Evolutionary conservation across 2,329 filamentous ascomycete genomes (phyloP), one percentile per base, ranked within the genome.

Genomic region (Diaporthe ilicicola): DNA sequence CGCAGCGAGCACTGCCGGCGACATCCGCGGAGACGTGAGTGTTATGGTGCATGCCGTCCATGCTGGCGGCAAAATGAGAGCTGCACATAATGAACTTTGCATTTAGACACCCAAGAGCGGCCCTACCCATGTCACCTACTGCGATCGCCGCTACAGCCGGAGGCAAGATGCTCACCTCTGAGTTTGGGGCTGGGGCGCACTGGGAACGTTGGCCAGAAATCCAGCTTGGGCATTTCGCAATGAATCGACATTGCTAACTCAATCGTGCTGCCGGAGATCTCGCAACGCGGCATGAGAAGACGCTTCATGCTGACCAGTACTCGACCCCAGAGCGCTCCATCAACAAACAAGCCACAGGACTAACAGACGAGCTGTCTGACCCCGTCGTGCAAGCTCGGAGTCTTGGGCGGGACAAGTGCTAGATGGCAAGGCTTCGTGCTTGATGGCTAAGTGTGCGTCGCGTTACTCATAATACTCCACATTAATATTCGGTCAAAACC

Each of bases 1-100:
- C 55, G 55, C 37, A 59, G 55, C 4, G 55, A 59, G 37, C 55
- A 59, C 44, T 59, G 55, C 24, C 22, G 55, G 13, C 55, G 55
- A 22, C 55, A 59, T 22, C 44, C 55, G 19, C 55, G 55, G 0
- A 59, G 55, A 19, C 55, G 55, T 59, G 17, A 59, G 55, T 59
- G 1, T 1, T 29, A 17, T 42, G 32, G 7, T 39, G 32, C 10
- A 29, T 4, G 0, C 37, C 2, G 22, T 24, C 34, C 3, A 0
- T 42, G 4, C n/a, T 22, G 34, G 19, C 37, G 37, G 2, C 15
- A 4, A 29, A n/a, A 5, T 44, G 7, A 4, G 27, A 6, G 13
- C 54, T 42, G 8, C 39, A 4, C 13, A 42, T 3, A 10, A 4
- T 17, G 12, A 2, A 6, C 7, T 7, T 15, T 10, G 1, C 17